A percentile compares a stretch with the other conserved stretches of the same genome.
Evolutionary conservation across 306 rosid genomes (phyloP).

Genomic region (Calophaca sinica): DNA sequence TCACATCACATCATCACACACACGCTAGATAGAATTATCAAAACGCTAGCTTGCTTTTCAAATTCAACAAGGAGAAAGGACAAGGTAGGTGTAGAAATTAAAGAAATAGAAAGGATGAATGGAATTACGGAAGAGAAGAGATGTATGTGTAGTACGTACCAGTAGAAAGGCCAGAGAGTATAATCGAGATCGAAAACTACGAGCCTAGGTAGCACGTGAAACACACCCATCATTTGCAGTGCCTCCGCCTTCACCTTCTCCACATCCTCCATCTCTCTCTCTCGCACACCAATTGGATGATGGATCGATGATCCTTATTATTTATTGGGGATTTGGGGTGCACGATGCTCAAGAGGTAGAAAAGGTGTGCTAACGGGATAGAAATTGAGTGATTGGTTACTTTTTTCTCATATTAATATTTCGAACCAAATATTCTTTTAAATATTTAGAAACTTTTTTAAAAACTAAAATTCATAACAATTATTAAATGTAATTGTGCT

Average conservation of each 20-base stretch:
- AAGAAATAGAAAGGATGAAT: not conserved
- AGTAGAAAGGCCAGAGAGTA: slow-evolving; percentile 96
- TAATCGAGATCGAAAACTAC: slow-evolving; percentile 92
- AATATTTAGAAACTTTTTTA: too few relatives aligned
- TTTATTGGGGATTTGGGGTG: too few relatives aligned
- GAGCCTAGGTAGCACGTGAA: slow-evolving; percentile 56
- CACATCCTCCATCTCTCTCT: slow-evolving; percentile 43
- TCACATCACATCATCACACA: not conserved
- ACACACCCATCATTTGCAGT: slow-evolving; percentile 50
- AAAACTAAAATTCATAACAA: too few relatives aligned
- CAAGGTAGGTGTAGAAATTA: not conserved
- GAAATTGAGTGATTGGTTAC: too few relatives aligned
- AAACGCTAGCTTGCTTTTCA: too few relatives aligned
- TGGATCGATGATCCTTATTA: not conserved
- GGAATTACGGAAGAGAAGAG: not conserved
- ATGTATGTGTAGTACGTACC: slow-evolving; percentile 53
- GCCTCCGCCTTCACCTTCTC: slow-evolving; percentile 50
- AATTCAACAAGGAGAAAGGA: too few relatives aligned
- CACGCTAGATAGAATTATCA: too few relatives aligned
- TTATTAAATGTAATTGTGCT: too few relatives aligned
- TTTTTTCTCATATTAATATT: too few relatives aligned
- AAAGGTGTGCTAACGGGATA: too few relatives aligned
- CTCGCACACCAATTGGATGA: slow-evolving; percentile 16
- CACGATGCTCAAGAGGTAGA: too few relatives aligned
- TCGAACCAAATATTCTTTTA: too few relatives aligned